Conservation (phyloP, 2,329 filamentous ascomycete genomes). For the Trichoderma semiorbis region DNA sequence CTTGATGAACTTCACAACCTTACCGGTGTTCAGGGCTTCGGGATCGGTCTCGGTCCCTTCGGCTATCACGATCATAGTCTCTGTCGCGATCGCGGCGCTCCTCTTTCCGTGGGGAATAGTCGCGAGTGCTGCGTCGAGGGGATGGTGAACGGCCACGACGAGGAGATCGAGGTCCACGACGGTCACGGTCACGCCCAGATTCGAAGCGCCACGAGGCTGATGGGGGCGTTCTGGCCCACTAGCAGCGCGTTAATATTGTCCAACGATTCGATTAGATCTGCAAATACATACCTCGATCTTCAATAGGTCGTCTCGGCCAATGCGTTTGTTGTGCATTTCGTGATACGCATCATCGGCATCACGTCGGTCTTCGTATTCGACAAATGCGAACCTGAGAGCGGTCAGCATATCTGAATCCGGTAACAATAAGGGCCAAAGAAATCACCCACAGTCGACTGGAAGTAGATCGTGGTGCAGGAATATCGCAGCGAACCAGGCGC, state of each 20-base stretch:
- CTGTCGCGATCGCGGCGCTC: slow-evolving; percentile 78
- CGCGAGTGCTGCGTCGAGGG: slow-evolving; percentile 71
- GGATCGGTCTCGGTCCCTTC: slow-evolving; percentile 72
- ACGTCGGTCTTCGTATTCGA: slow-evolving; percentile 97
- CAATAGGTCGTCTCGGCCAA: slow-evolving; percentile 88
- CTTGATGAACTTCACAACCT: slow-evolving; percentile 19
- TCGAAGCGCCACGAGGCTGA: slow-evolving; percentile 99
- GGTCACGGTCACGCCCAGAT: slow-evolving; percentile 75
- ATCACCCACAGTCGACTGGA: slow-evolving; percentile 86
- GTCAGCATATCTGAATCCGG: background rate
- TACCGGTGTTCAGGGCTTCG: slow-evolving; percentile 65
- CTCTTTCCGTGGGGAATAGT: slow-evolving; percentile 86
- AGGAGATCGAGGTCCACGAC: slow-evolving; percentile 52
- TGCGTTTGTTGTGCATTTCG: slow-evolving; percentile 99
- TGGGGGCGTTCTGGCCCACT: slow-evolving; percentile 98
- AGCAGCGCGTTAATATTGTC: background rate
- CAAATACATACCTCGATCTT: slow-evolving; percentile 79
- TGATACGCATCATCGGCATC: slow-evolving; percentile 99
- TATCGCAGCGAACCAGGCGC: slow-evolving; percentile 95
- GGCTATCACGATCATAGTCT: slow-evolving; percentile 72
- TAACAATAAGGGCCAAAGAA: background rate
- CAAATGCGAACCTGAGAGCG: slow-evolving; percentile 77
- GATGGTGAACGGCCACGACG: slow-evolving; percentile 71
- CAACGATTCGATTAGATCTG: slow-evolving; percentile 8
- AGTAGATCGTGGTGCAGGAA: slow-evolving; percentile 90